Evolutionary conservation across 2,329 filamentous ascomycete species (phyloP).

Genomic region (Pseudopithomyces chartarum): DNA sequence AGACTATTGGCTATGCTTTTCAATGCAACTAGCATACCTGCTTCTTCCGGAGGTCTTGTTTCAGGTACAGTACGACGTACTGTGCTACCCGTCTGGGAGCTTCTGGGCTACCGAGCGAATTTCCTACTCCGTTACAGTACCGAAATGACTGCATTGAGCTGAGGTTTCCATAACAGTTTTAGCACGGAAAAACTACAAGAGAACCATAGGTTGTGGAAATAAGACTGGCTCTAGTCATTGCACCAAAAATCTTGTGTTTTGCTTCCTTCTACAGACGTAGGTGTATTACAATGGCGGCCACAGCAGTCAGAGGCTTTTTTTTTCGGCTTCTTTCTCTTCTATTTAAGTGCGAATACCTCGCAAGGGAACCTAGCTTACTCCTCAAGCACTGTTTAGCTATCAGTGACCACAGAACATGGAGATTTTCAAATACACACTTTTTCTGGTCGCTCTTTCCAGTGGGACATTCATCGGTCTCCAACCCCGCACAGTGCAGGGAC

Average conservation of each 20-base stretch:
- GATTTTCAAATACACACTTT: background rate
- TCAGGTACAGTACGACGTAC: background rate
- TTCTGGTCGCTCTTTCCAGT: slow-evolving; percentile 9
- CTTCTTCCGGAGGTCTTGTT: background rate
- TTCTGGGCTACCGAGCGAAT: background rate
- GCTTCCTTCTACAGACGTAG: background rate
- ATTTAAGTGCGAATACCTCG: background rate
- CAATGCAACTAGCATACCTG: background rate
- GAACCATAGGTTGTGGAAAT: background rate
- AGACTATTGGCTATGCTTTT: background rate
- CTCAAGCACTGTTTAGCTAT: background rate
- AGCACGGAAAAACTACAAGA: background rate
- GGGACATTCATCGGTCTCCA: slow-evolving; percentile 12
- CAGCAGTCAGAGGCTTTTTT: too few relatives aligned
- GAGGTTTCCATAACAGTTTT: background rate
- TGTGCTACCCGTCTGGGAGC: background rate
- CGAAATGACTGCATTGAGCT: background rate
- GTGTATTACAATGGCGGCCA: too few relatives aligned
- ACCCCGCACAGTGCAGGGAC: slow-evolving; percentile 25
- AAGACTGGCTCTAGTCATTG: background rate
- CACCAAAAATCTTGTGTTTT: background rate
- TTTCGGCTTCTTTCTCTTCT: too few relatives aligned
- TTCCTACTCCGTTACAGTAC: background rate
- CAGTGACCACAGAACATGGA: background rate
- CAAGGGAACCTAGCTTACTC: background rate